Conservation (phyloP, 208 protist species). For the Wallacemonas sp. region DNA sequence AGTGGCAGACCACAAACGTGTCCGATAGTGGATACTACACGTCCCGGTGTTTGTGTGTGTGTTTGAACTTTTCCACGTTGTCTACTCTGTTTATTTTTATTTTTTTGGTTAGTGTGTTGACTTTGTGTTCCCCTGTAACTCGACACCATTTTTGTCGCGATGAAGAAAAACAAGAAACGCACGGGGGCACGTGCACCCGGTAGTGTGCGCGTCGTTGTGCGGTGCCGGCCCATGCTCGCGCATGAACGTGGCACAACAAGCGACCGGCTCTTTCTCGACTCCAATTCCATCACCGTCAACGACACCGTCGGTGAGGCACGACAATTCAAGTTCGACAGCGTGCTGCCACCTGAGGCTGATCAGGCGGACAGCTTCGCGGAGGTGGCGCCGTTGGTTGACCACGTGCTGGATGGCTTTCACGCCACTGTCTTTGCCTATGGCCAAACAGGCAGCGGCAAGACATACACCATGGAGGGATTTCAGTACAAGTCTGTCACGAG, state of each 20-base stretch:
- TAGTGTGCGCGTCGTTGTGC: slow-evolving; percentile 65
- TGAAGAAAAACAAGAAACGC: slow-evolving; percentile 2
- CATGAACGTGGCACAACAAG: slow-evolving; percentile 34
- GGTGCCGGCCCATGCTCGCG: slow-evolving; percentile 57
- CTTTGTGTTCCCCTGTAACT: not conserved
- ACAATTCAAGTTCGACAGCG: slow-evolving; percentile 78
- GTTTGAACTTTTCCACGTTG: too few species aligned
- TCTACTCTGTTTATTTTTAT: too few species aligned
- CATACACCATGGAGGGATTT: slow-evolving; percentile 88
- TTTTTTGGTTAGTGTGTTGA: slow-evolving; percentile 3
- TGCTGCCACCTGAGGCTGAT: slow-evolving; percentile 43
- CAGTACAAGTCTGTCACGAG: slow-evolving; percentile 32
- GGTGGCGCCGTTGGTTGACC: slow-evolving; percentile 73
- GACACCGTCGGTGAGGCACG: slow-evolving; percentile 31
- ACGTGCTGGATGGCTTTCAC: slow-evolving; percentile 84
- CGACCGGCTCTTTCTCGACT: slow-evolving; percentile 43
- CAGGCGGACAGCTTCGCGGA: slow-evolving; percentile 73
- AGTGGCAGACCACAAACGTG: too few species aligned
- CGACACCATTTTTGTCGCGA: not conserved
- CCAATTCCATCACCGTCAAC: slow-evolving; percentile 27
- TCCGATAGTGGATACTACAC: too few species aligned
- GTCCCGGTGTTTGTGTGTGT: too few species aligned
- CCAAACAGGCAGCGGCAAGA: slow-evolving; percentile 92
- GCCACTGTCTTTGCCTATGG: slow-evolving; percentile 91
- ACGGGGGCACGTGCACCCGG: not conserved